phyloP scores from a whole-genome alignment of 371 early-diverging fungal genomes.

The Chytridium lagenaria region DNA sequence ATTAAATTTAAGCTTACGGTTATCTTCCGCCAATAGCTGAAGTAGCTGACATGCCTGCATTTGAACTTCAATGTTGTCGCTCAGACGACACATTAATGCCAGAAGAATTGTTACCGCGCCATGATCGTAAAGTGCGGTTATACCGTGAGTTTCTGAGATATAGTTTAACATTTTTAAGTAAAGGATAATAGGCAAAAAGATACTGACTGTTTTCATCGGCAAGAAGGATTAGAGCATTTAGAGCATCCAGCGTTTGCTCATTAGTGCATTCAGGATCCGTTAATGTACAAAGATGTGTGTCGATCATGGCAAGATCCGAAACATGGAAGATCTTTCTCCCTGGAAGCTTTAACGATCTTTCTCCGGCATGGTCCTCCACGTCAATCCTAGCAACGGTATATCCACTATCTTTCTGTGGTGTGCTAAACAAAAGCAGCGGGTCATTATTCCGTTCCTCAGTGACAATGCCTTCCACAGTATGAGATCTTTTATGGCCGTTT shows the following conservation, averaged over 20 bases:
- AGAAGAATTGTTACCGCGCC: conserved; percentile 41
- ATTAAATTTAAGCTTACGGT: conserved; percentile 29
- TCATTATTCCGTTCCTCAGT: not conserved
- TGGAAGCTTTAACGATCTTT: not conserved
- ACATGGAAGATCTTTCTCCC: not conserved
- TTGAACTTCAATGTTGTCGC: conserved; percentile 29
- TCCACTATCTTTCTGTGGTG: not conserved
- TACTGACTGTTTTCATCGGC: conserved; percentile 34
- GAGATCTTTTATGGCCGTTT: not conserved
- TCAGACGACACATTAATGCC: conserved; percentile 23
- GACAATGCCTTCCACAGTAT: conserved; percentile 20
- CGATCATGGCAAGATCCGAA: conserved; percentile 33
- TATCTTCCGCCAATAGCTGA: conserved; percentile 31
- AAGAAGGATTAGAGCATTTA: conserved; percentile 29
- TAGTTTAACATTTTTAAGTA: not conserved
- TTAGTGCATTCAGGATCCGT: conserved; percentile 38
- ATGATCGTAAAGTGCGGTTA: conserved; percentile 32
- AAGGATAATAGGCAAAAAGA: not conserved
- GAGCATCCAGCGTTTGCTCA: conserved; percentile 27
- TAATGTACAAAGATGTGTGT: conserved; percentile 36
- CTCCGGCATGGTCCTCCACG: conserved; percentile 4
- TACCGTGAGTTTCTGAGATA: conserved; percentile 23
- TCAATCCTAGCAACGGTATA: conserved; percentile 11
- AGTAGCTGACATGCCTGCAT: conserved; percentile 33
- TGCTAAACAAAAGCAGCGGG: not conserved